phyloP scores from a whole-genome alignment of 305 asterid genomes.

The Stenogyne calaminthoides region DNA sequence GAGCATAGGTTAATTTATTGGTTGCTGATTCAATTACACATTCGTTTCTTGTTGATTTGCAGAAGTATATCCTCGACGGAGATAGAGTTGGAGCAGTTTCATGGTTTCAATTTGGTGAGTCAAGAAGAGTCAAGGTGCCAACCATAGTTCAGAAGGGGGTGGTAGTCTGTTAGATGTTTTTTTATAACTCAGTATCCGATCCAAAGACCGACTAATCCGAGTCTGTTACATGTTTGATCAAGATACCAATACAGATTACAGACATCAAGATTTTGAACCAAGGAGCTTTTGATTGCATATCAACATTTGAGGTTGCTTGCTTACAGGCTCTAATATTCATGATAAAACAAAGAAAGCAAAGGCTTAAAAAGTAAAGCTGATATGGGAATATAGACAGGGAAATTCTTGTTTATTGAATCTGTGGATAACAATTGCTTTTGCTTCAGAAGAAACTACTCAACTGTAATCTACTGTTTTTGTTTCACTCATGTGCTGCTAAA shows the following conservation, averaged over 20 bases:
- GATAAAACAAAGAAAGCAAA: not conserved
- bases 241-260: constrained; percentile 57
- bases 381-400: not conserved
- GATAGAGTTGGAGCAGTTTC: not conserved
- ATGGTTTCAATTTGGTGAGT: not conserved
- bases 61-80: not conserved
- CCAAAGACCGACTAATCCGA: no score
- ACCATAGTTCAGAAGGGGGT: no score
- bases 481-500: not conserved
- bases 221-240: no score
- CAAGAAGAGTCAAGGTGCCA: no score
- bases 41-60: not conserved
- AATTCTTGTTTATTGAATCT: not conserved
- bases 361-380: not conserved
- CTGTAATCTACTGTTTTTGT: not conserved
- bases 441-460: not conserved
- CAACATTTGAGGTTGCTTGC: not conserved
- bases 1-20: no score
- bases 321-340: not conserved
- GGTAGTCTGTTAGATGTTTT: no score
- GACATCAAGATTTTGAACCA: not conserved
- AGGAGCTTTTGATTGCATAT: not conserved
- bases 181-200: no score
- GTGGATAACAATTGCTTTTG: not conserved
- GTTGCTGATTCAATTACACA: not conserved